phyloP scores from a whole-genome alignment of 495 filamentous ascomycete genomes.

The Talaromyces wortmannii region DNA sequence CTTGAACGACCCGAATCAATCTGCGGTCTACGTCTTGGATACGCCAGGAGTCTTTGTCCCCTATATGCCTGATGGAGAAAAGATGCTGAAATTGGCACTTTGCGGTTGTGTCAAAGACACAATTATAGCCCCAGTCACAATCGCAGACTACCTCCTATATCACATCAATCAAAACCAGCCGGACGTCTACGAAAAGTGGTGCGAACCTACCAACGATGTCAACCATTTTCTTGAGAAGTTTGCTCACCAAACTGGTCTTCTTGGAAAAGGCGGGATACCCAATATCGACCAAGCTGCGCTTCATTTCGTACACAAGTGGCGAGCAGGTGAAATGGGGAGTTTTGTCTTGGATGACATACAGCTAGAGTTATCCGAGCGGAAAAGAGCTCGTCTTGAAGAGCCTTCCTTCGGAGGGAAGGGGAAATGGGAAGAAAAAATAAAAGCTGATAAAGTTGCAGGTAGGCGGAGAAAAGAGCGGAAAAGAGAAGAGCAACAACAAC shows the following conservation, averaged over 20 bases:
- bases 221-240: conserved; percentile 57
- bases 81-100: conserved; percentile 88
- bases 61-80: conserved; percentile 73
- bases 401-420: background rate
- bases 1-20: conserved; percentile 42
- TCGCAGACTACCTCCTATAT: conserved; percentile 88
- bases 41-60: conserved; percentile 89
- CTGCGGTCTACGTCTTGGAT: conserved; percentile 61
- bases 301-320: conserved; percentile 81
- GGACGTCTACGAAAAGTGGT: conserved; percentile 55
- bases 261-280: conserved; percentile 66
- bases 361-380: conserved; percentile 34
- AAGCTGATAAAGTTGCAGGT: background rate
- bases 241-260: conserved; percentile 65
- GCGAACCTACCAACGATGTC: conserved; percentile 76
- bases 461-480: background rate
- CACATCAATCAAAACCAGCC: conserved; percentile 62
- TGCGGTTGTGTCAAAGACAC: conserved; percentile 89
- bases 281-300: conserved; percentile 70
- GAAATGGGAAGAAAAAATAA: background rate
- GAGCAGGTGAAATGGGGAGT: conserved; percentile 64
- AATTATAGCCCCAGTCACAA: conserved; percentile 61
- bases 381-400: background rate
- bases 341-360: conserved; percentile 77
- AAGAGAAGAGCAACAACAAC: background rate